phyloP scores from a whole-genome alignment of 1,284 basidiomycete genomes.

The Microbotryum scabiosae region DNA sequence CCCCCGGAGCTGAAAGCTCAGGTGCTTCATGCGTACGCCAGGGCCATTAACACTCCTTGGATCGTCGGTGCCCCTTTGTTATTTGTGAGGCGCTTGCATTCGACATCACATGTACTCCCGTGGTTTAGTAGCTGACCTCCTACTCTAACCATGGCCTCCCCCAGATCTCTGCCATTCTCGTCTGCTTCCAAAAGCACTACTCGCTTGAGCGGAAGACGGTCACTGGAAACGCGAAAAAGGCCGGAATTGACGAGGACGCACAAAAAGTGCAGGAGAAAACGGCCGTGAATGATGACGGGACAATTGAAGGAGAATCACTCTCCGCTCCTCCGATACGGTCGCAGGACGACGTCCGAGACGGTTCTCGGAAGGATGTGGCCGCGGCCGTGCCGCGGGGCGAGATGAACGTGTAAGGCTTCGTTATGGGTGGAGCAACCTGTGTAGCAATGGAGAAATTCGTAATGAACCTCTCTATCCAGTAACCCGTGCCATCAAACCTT shows the following conservation, averaged over 20 bases:
- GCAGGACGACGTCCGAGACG: too few relatives aligned
- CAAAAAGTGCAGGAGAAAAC: background rate
- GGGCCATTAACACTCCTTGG: slow-evolving; percentile 64
- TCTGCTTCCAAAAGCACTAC: slow-evolving; percentile 32
- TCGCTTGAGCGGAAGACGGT: slow-evolving; percentile 25
- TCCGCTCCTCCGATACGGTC: too few relatives aligned
- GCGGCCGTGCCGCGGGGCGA: too few relatives aligned
- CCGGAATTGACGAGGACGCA: background rate
- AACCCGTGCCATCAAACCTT: too few relatives aligned
- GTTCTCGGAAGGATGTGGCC: too few relatives aligned
- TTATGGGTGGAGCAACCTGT: too few relatives aligned
- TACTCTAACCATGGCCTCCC: too few relatives aligned
- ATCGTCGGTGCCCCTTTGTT: slow-evolving; percentile 46
- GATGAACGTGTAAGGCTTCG: too few relatives aligned
- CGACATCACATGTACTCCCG: too few relatives aligned
- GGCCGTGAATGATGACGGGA: background rate
- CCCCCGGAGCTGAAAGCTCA: slow-evolving; percentile 40
- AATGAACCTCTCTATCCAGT: too few relatives aligned
- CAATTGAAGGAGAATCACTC: background rate
- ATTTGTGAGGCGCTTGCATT: slow-evolving; percentile 33
- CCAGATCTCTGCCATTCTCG: background rate
- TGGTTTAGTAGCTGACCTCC: too few relatives aligned
- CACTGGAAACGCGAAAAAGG: background rate
- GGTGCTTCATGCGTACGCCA: slow-evolving; percentile 60
- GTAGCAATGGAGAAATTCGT: too few relatives aligned